Percentiles rank a stretch among this genome's conserved stretches.
Evolutionary conservation across 2,329 filamentous ascomycete genomes (phyloP).

Genomic region (Neonectria magnoliae): DNA sequence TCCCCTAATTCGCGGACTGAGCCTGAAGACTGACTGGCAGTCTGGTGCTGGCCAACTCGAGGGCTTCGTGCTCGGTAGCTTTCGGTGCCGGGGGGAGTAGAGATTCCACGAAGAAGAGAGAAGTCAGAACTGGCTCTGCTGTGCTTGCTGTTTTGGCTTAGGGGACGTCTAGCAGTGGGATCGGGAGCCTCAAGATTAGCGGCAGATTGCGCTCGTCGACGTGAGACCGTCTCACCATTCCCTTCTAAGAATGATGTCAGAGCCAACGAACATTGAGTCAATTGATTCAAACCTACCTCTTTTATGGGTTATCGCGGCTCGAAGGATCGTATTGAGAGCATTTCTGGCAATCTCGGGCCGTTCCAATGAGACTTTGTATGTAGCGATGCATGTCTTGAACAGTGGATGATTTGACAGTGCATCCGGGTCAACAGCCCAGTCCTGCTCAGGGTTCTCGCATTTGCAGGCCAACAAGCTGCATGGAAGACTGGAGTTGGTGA

Average conservation of each 20-base stretch:
- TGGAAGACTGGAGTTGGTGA: slow-evolving; percentile 77
- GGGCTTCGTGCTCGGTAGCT: slow-evolving; percentile 47
- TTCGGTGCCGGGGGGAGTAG: slow-evolving; percentile 57
- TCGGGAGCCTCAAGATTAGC: slow-evolving; percentile 69
- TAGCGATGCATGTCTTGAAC: slow-evolving; percentile 75
- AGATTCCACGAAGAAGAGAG: slow-evolving; percentile 66
- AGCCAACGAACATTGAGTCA: not conserved
- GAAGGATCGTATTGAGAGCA: slow-evolving; percentile 80
- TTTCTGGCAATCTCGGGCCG: slow-evolving; percentile 77
- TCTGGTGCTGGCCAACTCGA: slow-evolving; percentile 41
- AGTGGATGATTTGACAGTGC: slow-evolving; percentile 69
- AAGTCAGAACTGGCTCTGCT: slow-evolving; percentile 78
- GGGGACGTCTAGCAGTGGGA: slow-evolving; percentile 59
- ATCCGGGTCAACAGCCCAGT: slow-evolving; percentile 76
- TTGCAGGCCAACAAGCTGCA: slow-evolving; percentile 88
- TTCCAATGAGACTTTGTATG: slow-evolving; percentile 77
- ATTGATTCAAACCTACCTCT: slow-evolving; percentile 62
- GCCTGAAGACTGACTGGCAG: slow-evolving; percentile 22
- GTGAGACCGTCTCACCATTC: slow-evolving; percentile 55
- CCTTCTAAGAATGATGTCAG: slow-evolving; percentile 46
- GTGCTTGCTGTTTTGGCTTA: slow-evolving; percentile 72
- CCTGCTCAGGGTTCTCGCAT: slow-evolving; percentile 79
- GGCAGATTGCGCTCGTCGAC: slow-evolving; percentile 69
- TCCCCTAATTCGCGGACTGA: slow-evolving; percentile 31
- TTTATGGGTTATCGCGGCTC: slow-evolving; percentile 73